These are phyloP conservation scores for Verticillium nubilum DNA, from an alignment of 2,329 filamentous ascomycete genomes.

Conservation along the genomic window DNA sequence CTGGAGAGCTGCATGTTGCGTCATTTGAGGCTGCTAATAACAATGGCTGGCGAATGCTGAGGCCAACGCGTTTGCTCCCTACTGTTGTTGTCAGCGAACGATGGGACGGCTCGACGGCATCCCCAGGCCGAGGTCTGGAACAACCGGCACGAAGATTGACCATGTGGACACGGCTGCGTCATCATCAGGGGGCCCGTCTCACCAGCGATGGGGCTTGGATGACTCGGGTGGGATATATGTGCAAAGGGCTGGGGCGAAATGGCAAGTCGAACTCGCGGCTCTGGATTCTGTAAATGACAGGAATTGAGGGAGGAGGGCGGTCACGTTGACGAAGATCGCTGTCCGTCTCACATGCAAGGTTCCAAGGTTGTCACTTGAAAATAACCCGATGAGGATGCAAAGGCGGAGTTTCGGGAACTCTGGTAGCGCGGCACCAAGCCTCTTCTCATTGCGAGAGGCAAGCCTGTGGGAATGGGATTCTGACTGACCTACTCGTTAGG, in stretches of 20 bases:
- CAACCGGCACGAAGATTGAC: not conserved
- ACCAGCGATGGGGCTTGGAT: not conserved
- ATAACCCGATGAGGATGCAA: not conserved
- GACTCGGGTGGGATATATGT: not conserved
- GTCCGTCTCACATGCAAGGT: no score
- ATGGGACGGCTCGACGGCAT: not conserved
- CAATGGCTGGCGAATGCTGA: not conserved
- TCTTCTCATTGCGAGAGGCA: not conserved
- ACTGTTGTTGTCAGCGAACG: not conserved
- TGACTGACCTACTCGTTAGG: not conserved
- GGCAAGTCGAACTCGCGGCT: no score
- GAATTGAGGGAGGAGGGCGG: no score
- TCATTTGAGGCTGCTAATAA: not conserved
- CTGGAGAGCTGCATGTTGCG: not conserved
- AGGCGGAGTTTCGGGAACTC: not conserved
- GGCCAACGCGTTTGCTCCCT: not conserved
- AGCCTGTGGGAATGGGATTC: not conserved
- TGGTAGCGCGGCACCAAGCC: not conserved
- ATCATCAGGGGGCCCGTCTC: not conserved
- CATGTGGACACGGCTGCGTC: not conserved
- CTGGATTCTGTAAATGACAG: no score
- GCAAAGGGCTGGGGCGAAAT: not conserved
- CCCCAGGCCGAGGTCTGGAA: not conserved
- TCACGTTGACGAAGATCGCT: not conserved
- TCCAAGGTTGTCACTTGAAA: not conserved